A percentile compares a stretch with the other conserved stretches of the same genome.
phyloP scores from a whole-genome alignment of 495 filamentous ascomycete species.

The Aspergillus homomorphus region DNA sequence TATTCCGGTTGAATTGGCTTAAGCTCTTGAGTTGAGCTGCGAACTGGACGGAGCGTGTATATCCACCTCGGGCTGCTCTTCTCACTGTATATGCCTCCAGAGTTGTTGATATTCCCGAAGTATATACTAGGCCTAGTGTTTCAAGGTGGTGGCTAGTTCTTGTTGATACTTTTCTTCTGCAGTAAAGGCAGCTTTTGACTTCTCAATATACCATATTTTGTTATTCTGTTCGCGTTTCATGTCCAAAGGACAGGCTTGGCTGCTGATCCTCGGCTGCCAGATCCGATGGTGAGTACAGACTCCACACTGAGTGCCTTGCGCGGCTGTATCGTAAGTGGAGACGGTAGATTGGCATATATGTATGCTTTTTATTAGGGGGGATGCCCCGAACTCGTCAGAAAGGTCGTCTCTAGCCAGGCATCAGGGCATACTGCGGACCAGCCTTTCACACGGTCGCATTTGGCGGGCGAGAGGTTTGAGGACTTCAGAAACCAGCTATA shows the following conservation, averaged over 20 bases:
- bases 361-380: too few species aligned
- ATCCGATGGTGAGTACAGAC: neutral
- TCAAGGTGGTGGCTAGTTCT: neutral
- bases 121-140: neutral
- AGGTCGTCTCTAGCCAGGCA: too few species aligned
- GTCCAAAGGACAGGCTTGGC: neutral
- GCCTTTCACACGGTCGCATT: neutral
- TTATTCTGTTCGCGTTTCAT: neutral
- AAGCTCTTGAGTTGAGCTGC: too few species aligned
- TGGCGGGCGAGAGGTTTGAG: too few species aligned
- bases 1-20: constrained; percentile 8
- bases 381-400: too few species aligned
- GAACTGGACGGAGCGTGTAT: too few species aligned
- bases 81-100: neutral
- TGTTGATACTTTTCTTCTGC: neutral
- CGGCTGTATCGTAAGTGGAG: too few species aligned
- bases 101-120: neutral
- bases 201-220: neutral
- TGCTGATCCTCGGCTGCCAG: neutral
- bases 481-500: too few species aligned
- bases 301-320: neutral
- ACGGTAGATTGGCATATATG: too few species aligned
- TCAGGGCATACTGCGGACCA: neutral
- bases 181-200: too few species aligned
- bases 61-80: neutral